These are phyloP conservation scores for Teunomyces stri DNA, from an alignment of 805 yeast species.

Conservation along the genomic window DNA sequence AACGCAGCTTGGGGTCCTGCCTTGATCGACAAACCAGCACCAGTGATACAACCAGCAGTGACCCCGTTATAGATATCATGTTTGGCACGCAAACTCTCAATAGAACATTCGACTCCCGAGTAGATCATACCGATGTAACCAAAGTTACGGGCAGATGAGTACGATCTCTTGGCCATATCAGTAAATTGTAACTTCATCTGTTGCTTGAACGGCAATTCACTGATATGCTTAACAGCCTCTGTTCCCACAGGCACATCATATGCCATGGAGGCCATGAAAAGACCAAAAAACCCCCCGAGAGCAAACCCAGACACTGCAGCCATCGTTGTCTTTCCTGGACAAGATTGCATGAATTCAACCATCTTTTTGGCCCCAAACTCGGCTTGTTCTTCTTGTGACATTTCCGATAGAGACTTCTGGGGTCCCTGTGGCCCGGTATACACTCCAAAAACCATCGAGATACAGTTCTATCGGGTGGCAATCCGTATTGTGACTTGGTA, in stretches of 20 bases:
- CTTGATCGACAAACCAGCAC: slow-evolving; percentile 90
- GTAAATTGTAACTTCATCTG: slow-evolving; percentile 88
- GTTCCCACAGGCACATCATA: slow-evolving; percentile 79
- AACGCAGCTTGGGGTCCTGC: slow-evolving; percentile 92
- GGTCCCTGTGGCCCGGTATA: slow-evolving; percentile 34
- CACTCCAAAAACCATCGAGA: slow-evolving; percentile 34
- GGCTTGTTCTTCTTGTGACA: slow-evolving; percentile 92
- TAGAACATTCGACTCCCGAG: slow-evolving; percentile 88
- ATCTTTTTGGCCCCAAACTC: slow-evolving; percentile 83
- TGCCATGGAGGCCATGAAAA: slow-evolving; percentile 89
- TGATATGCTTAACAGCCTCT: slow-evolving; percentile 52
- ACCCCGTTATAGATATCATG: slow-evolving; percentile 91
- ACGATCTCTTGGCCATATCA: slow-evolving; percentile 91
- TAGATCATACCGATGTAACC: slow-evolving; percentile 90
- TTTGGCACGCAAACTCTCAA: slow-evolving; percentile 83
- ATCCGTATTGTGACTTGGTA: not conserved
- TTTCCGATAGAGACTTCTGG: slow-evolving; percentile 55
- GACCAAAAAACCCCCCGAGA: slow-evolving; percentile 92
- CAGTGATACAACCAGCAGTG: slow-evolving; percentile 93
- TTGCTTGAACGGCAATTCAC: slow-evolving; percentile 86
- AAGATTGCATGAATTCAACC: slow-evolving; percentile 82
- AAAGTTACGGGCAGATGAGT: slow-evolving; percentile 86
- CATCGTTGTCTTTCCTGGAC: slow-evolving; percentile 91
- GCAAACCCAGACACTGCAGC: slow-evolving; percentile 94
- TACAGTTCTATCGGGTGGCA: slow-evolving; percentile 1